Conservation (phyloP, 1,139 yeast species). For the Yamadazyma sp. region DNA sequence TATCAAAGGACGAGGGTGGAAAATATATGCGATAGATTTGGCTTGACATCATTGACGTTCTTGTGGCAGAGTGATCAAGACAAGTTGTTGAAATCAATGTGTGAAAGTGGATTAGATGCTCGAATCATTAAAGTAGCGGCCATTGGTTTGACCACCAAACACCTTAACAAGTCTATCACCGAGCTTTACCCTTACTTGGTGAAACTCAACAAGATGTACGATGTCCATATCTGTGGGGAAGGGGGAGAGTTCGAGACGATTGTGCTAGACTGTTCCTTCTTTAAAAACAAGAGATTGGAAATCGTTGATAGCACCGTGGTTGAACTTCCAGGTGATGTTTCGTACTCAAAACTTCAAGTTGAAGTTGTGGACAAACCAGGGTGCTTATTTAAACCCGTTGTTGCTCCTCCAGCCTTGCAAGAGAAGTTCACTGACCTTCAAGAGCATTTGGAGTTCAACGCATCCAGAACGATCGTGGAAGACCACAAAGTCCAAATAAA, state of each 20-base stretch:
- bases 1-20: conserved; percentile 94
- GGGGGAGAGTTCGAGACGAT: conserved; percentile 97
- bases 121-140: conserved; percentile 92
- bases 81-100: conserved; percentile 82
- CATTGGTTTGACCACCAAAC: conserved; percentile 64
- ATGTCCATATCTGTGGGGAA: conserved; percentile 94
- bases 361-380: conserved; percentile 35
- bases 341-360: conserved; percentile 55
- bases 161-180: conserved; percentile 67
- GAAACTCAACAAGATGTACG: conserved; percentile 61
- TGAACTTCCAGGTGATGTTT: conserved; percentile 57
- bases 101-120: conserved; percentile 72
- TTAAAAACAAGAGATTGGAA: conserved; percentile 50
- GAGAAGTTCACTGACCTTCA: conserved; percentile 35
- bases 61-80: conserved; percentile 88
- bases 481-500: neutral
- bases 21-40: conserved; percentile 75
- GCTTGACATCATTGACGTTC: conserved; percentile 68
- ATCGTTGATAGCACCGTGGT: conserved; percentile 44
- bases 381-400: conserved; percentile 29
- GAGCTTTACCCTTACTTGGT: conserved; percentile 61
- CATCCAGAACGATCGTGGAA: neutral
- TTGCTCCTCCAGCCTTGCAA: conserved; percentile 48
- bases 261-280: conserved; percentile 87
- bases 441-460: neutral